Conservation (phyloP, 352 stramenopile genomes). For the Blastocystis sp. region DNA sequence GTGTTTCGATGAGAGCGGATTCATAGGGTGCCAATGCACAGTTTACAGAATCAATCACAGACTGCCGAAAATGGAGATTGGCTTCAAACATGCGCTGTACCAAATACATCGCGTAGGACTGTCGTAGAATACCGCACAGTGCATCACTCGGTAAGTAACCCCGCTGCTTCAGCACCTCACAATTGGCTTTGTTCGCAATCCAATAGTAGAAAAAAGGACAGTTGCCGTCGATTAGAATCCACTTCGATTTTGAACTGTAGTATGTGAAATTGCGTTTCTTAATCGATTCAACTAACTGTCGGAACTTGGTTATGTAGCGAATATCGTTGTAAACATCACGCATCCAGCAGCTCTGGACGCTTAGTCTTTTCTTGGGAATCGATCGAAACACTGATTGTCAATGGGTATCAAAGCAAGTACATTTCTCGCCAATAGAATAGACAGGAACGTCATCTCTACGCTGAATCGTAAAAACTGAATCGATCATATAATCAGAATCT, state of each 20-base stretch:
- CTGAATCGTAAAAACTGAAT: neutral
- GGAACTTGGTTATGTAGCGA: neutral
- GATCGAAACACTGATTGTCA: neutral
- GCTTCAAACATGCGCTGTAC: neutral
- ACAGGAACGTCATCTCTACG: neutral
- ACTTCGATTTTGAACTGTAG: neutral
- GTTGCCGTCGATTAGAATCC: neutral
- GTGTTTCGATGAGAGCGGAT: neutral
- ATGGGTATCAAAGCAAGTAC: neutral
- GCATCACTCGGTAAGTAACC: neutral
- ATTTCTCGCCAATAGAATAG: neutral
- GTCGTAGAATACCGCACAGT: neutral
- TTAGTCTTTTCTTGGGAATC: neutral
- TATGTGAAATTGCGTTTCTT: neutral
- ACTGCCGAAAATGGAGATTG: neutral
- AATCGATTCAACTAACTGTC: neutral
- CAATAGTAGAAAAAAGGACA: constrained; percentile 47
- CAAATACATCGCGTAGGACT: neutral
- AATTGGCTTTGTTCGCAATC: neutral
- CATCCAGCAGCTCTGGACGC: neutral
- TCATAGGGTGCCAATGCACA: neutral
- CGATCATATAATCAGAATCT: constrained; percentile 1
- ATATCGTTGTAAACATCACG: neutral
- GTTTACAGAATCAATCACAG: neutral
- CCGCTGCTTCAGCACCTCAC: neutral